phyloP scores from a whole-genome alignment of 192 early-diverging fungal species.

The Coemansia sp. region DNA sequence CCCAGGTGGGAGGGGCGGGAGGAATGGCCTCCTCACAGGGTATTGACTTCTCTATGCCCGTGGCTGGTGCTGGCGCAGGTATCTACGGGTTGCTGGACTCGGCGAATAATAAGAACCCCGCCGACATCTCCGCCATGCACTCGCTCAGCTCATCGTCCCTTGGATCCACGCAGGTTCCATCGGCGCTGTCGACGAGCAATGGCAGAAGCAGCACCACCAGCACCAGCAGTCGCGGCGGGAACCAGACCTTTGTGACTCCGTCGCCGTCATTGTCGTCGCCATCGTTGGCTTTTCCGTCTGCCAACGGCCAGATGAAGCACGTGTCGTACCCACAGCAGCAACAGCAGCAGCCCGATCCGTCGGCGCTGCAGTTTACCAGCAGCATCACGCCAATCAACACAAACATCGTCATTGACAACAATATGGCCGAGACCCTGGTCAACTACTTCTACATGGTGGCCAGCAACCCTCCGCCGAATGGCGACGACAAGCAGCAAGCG shows the following conservation, averaged over 20 bases:
- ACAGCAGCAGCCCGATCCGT: slow-evolving; percentile 10
- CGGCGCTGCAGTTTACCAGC: slow-evolving; percentile 9
- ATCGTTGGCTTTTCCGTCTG: slow-evolving; percentile 8
- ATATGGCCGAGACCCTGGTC: slow-evolving; percentile 56
- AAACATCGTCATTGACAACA: slow-evolving; percentile 53
- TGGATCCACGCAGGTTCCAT: neutral
- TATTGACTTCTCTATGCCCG: neutral
- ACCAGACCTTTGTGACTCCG: slow-evolving; percentile 2
- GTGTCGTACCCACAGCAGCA: neutral
- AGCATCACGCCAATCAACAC: slow-evolving; percentile 39
- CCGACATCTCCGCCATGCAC: neutral
- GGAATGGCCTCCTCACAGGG: neutral
- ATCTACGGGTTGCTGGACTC: slow-evolving; percentile 7
- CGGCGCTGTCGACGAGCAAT: neutral
- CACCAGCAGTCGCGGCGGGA: neutral
- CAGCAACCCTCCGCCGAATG: slow-evolving; percentile 30
- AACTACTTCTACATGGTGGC: slow-evolving; percentile 56
- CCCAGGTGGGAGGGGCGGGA: neutral
- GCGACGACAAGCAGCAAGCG: neutral
- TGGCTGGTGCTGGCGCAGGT: neutral
- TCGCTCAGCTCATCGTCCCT: neutral
- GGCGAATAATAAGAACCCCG: neutral
- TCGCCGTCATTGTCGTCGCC: slow-evolving; percentile 15
- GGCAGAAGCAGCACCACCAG: slow-evolving; percentile 12
- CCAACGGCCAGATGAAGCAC: neutral